Base-by-base conservation (phyloP, 768 basidiomycete species). In the Arthromyces matolae region DNA sequence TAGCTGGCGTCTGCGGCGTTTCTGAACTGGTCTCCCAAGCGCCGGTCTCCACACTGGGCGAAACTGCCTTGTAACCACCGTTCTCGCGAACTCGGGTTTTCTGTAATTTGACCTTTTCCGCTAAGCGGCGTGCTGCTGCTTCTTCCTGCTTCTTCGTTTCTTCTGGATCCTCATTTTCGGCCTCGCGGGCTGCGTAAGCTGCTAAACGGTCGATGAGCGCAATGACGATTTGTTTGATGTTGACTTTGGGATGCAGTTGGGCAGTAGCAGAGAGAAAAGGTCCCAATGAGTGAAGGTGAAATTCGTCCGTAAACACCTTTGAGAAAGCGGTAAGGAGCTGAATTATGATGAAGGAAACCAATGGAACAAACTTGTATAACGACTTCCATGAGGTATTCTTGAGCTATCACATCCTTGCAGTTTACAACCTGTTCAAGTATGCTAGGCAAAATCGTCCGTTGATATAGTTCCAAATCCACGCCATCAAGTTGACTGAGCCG, bases 371-470 rank as follows among this genome's bases (percentile, higher is more conserved):
- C 92, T 77, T 99, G 96, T 56, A 99, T 99, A 52, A 99, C 93
- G 8, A 98, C 96, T 66, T 99, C 96, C 96, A 98, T 98, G 37
- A 98, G 67, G 66, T 99, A 99, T 64, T 98, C 96, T 65, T 99
- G 96, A 0, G 96, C 96, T 51, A 98, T 98, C 36, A 94, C 89
- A 62, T 99, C 96, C 65, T 96, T 95, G 70, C 96, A 98, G 61
- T 87, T 95, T 50, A 98, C 95, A 42, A 98, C 89, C 66, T 99
- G 96, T 71, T 99, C 93, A 43, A 98, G 70, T 46, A 98, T 84
- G 52, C 89, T 89, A 0, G 96, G 94, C 6, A 99, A 79, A 53
- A 99, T 99, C 20, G 64, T 81, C 45, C 66, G 74, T 60, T 84
- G 83, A 67, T 98, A 98, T 80, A 96, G 83, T 34, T 89, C 89